Conservation (phyloP, 2,329 filamentous ascomycete species). For the Epichloe gansuensis region DNA sequence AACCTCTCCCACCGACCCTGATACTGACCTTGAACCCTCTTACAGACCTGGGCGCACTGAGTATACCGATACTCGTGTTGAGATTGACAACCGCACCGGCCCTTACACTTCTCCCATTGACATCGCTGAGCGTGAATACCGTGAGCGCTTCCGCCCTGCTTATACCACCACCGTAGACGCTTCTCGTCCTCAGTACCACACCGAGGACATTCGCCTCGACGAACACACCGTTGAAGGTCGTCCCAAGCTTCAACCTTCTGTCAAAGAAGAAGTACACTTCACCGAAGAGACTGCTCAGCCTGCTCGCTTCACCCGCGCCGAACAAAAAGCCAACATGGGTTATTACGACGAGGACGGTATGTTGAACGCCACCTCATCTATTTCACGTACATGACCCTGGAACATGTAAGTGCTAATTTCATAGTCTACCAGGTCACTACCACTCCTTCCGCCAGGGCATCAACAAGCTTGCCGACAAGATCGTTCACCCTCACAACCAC, state of each 20-base stretch:
- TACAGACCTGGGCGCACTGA: conserved; percentile 25
- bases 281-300: conserved; percentile 55
- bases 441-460: conserved; percentile 45
- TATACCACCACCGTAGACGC: conserved; percentile 27
- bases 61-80: conserved; percentile 54
- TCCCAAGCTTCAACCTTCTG: conserved; percentile 28
- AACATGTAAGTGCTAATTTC: conserved; percentile 7
- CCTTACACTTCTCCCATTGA: conserved; percentile 43
- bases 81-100: conserved; percentile 45
- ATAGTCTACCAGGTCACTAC: conserved; percentile 37
- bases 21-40: conserved; percentile 7
- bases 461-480: conserved; percentile 45
- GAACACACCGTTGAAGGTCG: conserved; percentile 27
- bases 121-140: conserved; percentile 54
- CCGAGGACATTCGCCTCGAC: conserved; percentile 17
- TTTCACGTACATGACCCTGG: conserved; percentile 4
- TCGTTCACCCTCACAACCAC: conserved; percentile 31
- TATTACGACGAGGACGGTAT: conserved; percentile 53
- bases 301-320: conserved; percentile 29
- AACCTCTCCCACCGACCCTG: conserved; percentile 7
- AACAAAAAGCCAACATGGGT: conserved; percentile 46
- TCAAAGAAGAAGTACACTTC: conserved; percentile 46
- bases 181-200: conserved; percentile 20
- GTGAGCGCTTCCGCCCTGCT: conserved; percentile 44
- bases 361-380: conserved; percentile 11